Evolutionary conservation across 352 stramenopile species (phyloP).

Genomic region (Sclerospora graminicola): DNA sequence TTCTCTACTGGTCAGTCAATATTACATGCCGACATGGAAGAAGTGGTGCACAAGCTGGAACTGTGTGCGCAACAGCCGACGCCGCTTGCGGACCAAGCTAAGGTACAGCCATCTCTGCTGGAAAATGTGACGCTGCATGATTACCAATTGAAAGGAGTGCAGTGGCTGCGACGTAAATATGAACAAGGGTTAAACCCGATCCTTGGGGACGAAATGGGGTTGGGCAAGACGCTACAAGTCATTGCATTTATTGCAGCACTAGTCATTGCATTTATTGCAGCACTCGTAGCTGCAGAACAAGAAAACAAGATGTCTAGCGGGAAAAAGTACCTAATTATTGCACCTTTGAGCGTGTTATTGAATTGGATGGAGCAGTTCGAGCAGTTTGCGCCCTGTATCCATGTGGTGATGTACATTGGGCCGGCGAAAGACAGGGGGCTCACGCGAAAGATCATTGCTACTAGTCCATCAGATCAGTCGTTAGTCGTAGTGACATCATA

Average conservation of each 20-base stretch:
- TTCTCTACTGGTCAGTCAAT: conserved; percentile 4
- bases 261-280: conserved; percentile 26
- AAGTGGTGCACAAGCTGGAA: conserved; percentile 28
- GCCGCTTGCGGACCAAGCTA: conserved; percentile 9
- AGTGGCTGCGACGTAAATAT: conserved; percentile 54
- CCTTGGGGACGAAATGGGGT: conserved; percentile 74
- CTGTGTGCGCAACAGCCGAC: conserved; percentile 19
- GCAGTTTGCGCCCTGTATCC: conserved; percentile 48
- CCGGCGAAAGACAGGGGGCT: conserved; percentile 34
- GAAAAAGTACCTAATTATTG: conserved; percentile 42
- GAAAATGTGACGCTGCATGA: conserved; percentile 53
- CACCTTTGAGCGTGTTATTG: conserved; percentile 67
- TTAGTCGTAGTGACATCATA: conserved; percentile 70
- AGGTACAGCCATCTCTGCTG: conserved; percentile 24
- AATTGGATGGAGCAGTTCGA: conserved; percentile 81
- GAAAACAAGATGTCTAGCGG: neutral
- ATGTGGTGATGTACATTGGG: conserved; percentile 43
- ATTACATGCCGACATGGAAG: conserved; percentile 28
- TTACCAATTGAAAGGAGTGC: conserved; percentile 57
- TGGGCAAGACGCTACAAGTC: conserved; percentile 75
- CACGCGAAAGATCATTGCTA: conserved; percentile 13
- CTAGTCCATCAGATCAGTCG: conserved; percentile 9
- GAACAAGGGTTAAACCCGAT: conserved; percentile 61
- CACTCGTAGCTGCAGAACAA: conserved; percentile 20
- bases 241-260: conserved; percentile 59